These are phyloP conservation scores for Microstegium vimineum DNA, from an alignment of 176 grass and related monocot genomes.

Conservation along the genomic window DNA sequence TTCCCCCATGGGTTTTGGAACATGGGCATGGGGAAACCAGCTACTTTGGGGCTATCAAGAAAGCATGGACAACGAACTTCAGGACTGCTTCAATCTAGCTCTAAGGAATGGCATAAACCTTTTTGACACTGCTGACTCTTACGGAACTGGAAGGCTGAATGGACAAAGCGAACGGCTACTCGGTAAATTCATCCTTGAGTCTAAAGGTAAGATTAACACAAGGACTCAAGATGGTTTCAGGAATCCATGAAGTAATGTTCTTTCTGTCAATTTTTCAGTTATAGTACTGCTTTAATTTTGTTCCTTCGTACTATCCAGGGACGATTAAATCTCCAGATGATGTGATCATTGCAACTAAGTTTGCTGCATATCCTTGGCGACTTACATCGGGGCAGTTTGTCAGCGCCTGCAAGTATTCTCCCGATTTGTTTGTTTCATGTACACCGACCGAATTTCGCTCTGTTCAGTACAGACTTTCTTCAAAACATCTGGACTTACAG, in stretches of 20 bases:
- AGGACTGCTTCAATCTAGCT: constrained; percentile 78
- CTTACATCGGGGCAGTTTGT: constrained; percentile 95
- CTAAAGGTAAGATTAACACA: constrained; percentile 36
- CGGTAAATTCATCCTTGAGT: constrained; percentile 76
- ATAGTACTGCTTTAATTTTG: background rate
- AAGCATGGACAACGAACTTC: constrained; percentile 72
- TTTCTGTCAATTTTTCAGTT: background rate
- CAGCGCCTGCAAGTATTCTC: constrained; percentile 89
- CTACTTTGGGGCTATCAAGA: constrained; percentile 89
- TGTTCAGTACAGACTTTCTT: background rate
- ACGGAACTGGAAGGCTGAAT: constrained; percentile 78
- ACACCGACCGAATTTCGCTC: constrained; percentile 23
- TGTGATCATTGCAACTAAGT: constrained; percentile 89
- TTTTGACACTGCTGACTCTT: constrained; percentile 97
- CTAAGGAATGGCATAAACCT: constrained; percentile 77
- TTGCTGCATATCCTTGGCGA: constrained; percentile 94
- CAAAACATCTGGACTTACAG: background rate
- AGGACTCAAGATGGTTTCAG: background rate
- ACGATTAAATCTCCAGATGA: constrained; percentile 45
- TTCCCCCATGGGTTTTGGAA: constrained; percentile 93
- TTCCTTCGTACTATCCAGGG: constrained; percentile 32
- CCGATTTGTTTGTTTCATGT: constrained; percentile 54
- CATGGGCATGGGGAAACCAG: constrained; percentile 97
- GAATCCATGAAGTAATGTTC: background rate
- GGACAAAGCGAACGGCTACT: constrained; percentile 85